Evolutionary conservation across 352 stramenopile species (phyloP).

Genomic region (Thraustotheca clavata): DNA sequence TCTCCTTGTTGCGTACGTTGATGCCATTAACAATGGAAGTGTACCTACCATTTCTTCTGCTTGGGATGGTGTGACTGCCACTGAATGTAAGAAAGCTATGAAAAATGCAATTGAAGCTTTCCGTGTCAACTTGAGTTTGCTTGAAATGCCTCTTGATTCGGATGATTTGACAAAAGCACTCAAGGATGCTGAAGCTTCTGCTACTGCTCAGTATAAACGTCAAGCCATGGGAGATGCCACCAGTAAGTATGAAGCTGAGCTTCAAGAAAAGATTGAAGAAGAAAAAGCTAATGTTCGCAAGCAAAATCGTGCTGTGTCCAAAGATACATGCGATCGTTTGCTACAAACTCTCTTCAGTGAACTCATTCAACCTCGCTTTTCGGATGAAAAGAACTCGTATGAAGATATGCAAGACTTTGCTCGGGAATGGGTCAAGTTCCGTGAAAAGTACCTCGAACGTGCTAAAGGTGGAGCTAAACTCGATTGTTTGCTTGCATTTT

Average conservation of each 20-base stretch:
- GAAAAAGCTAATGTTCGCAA: constrained; percentile 38
- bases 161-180: constrained; percentile 53
- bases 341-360: constrained; percentile 73
- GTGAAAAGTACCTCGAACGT: constrained; percentile 61
- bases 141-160: constrained; percentile 59
- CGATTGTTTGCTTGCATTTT: constrained; percentile 64
- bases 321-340: constrained; percentile 71
- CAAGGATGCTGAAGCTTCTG: constrained; percentile 45
- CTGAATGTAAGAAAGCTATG: constrained; percentile 73
- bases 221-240: constrained; percentile 61
- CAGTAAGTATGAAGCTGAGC: constrained; percentile 48
- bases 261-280: constrained; percentile 60
- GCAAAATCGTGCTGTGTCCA: constrained; percentile 50
- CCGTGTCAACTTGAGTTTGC: constrained; percentile 43
- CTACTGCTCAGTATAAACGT: constrained; percentile 45
- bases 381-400: constrained; percentile 29
- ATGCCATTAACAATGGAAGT: constrained; percentile 80
- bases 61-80: constrained; percentile 77
- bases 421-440: constrained; percentile 58
- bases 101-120: constrained; percentile 47
- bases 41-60: constrained; percentile 82
- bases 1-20: constrained; percentile 76
- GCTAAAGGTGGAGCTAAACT: constrained; percentile 65
- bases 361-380: constrained; percentile 68
- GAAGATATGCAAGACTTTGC: constrained; percentile 78